These are phyloP conservation scores for Galerina marginata DNA, from an alignment of 768 basidiomycete species.

Conservation along the genomic window DNA sequence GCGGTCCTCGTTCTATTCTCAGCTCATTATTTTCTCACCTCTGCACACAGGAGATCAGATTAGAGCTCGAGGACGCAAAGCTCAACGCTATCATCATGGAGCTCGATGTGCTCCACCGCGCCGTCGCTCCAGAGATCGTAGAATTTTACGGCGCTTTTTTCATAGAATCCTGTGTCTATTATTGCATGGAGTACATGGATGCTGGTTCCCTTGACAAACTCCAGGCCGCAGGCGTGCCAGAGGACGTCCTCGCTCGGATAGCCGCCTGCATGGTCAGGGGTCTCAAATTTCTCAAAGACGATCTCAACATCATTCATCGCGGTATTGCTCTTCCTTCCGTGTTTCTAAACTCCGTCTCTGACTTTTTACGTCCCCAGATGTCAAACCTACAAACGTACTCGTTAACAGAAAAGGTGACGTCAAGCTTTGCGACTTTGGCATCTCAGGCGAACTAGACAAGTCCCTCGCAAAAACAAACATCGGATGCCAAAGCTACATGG, in stretches of 20 bases:
- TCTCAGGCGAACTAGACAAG: conserved; percentile 96
- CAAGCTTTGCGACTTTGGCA: conserved; percentile 99
- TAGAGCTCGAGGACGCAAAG: conserved; percentile 93
- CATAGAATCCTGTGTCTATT: conserved; percentile 99
- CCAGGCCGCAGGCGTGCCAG: conserved; percentile 63
- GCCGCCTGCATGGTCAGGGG: conserved; percentile 85
- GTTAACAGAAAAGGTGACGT: conserved; percentile 87
- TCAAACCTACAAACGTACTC: conserved; percentile 94
- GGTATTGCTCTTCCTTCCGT: conserved; percentile 32
- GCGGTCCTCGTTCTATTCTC: conserved; percentile 22
- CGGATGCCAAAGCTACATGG: conserved; percentile 99
- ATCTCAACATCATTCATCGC: conserved; percentile 78
- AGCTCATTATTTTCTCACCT: conserved; percentile 7
- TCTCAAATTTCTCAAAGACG: conserved; percentile 93
- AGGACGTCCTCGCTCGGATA: conserved; percentile 84
- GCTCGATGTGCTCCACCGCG: conserved; percentile 95
- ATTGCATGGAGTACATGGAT: conserved; percentile 99
- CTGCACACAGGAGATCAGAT: conserved; percentile 83
- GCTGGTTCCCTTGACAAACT: conserved; percentile 94
- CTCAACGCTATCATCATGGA: conserved; percentile 98
- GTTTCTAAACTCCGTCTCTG: neutral
- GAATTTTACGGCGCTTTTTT: conserved; percentile 99
- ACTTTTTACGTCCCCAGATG: conserved; percentile 52
- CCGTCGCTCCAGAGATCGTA: conserved; percentile 88
- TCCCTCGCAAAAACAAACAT: conserved; percentile 98